phyloP scores from a whole-genome alignment of 176 grass and related monocot genomes.

The Bothriochloa decipiens region DNA sequence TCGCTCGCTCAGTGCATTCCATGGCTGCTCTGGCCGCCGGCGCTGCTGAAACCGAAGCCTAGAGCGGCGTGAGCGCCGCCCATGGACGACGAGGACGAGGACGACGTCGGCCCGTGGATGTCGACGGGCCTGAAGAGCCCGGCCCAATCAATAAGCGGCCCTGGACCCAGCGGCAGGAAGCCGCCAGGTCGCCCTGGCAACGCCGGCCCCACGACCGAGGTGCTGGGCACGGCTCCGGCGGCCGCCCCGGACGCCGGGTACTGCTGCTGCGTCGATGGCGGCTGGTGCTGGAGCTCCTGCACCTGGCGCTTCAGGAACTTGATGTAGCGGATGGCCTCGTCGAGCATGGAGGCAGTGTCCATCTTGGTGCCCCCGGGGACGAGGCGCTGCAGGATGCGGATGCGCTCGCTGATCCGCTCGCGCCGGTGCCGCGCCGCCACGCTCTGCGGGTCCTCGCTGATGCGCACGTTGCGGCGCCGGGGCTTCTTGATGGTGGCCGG shows the following conservation, averaged over 20 bases:
- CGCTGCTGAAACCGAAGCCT: conserved; percentile 66
- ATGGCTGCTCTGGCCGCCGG: conserved; percentile 60
- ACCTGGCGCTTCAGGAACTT: conserved; percentile 96
- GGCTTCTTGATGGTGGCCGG: conserved; percentile 89
- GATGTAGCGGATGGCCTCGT: conserved; percentile 94
- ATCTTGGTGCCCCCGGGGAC: conserved; percentile 94
- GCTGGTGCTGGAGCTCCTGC: conserved; percentile 71
- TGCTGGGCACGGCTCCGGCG: conserved; percentile 38
- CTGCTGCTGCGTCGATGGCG: conserved; percentile 2
- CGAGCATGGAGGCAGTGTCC: conserved; percentile 95
- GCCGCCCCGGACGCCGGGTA: not conserved
- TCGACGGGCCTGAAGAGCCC: conserved; percentile 50
- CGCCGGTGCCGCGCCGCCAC: conserved; percentile 83
- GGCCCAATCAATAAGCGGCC: conserved; percentile 49
- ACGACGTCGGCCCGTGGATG: conserved; percentile 63
- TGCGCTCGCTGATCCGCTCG: conserved; percentile 89
- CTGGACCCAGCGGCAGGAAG: conserved; percentile 45
- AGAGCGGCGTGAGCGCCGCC: conserved; percentile 55
- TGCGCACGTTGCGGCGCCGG: conserved; percentile 79
- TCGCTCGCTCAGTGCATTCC: conserved; percentile 55
- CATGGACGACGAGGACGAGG: conserved; percentile 84
- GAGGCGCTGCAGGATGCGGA: conserved; percentile 85
- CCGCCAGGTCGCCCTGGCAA: not conserved
- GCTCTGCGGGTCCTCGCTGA: conserved; percentile 93
- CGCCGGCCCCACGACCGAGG: not conserved